These are phyloP conservation scores for Globisporangium echinulatum DNA, from an alignment of 352 stramenopile species.

Conservation along the genomic window DNA sequence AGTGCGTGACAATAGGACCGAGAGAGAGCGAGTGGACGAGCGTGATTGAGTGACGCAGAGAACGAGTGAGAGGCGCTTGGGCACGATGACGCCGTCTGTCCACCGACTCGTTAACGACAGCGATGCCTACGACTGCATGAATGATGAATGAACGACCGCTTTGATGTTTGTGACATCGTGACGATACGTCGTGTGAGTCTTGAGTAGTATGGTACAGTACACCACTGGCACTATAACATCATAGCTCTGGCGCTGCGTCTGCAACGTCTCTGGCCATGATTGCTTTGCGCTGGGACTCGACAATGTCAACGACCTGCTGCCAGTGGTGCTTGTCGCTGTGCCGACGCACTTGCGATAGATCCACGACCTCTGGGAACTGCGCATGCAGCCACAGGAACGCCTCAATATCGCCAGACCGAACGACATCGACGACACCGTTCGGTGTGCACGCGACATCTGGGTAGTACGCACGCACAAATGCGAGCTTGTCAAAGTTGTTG, in stretches of 20 bases:
- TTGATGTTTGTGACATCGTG: no score
- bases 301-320: background rate
- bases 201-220: no score
- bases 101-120: no score
- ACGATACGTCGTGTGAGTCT: no score
- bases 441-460: background rate
- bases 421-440: background rate
- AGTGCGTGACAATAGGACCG: background rate
- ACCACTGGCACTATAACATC: no score
- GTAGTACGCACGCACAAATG: background rate
- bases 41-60: background rate
- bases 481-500: background rate
- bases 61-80: background rate
- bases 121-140: no score
- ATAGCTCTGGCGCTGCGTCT: no score
- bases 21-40: background rate
- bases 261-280: no score
- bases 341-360: background rate
- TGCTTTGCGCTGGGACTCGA: background rate
- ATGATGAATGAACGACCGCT: no score
- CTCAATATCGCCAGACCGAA: background rate
- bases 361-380: background rate
- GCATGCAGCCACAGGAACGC: conserved; percentile 5
- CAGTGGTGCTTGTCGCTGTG: background rate
- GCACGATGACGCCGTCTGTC: background rate